These are phyloP conservation scores for Magnaporthiopsis rhizophila DNA, from an alignment of 2,329 filamentous ascomycete species.

Conservation along the genomic window DNA sequence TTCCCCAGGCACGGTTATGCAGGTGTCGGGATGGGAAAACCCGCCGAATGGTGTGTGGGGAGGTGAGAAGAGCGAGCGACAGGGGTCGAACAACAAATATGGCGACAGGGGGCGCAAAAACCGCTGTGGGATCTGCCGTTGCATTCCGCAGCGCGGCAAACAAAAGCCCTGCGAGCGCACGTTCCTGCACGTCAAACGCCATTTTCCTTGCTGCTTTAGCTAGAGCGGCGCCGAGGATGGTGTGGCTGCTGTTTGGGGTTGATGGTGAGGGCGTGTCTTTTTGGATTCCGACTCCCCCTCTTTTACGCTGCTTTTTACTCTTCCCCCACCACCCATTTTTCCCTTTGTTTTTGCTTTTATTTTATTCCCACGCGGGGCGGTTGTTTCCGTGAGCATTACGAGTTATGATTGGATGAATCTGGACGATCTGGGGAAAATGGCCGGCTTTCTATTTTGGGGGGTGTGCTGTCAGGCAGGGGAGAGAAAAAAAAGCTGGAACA, in stretches of 20 bases:
- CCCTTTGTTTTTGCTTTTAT: neutral
- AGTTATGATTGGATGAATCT: constrained; percentile 45
- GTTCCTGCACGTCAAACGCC: constrained; percentile 4
- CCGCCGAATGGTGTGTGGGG: constrained; percentile 1
- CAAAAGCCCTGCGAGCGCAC: neutral
- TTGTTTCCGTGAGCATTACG: constrained; percentile 39
- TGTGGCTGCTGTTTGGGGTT: neutral
- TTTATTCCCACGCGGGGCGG: constrained; percentile 18
- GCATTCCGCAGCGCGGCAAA: constrained; percentile 5
- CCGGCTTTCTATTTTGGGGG: neutral
- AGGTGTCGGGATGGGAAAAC: constrained; percentile 5
- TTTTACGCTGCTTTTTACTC: constrained; percentile 25
- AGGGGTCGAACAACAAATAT: neutral
- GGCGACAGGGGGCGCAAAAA: neutral
- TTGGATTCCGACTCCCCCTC: constrained; percentile 13
- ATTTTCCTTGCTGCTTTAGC: constrained; percentile 3
- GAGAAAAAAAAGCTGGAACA: neutral
- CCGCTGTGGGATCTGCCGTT: neutral
- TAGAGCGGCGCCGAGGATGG: neutral
- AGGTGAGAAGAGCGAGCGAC: neutral
- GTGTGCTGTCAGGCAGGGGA: neutral
- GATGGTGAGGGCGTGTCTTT: constrained; percentile 8
- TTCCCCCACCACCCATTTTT: constrained; percentile 4
- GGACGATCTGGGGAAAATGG: constrained; percentile 11
- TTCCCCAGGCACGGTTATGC: constrained; percentile 6